Percentiles rank a stretch among this genome's conserved stretches.
phyloP scores from a whole-genome alignment of 1,284 basidiomycete species.

The Exobasidium cylindrosporum region DNA sequence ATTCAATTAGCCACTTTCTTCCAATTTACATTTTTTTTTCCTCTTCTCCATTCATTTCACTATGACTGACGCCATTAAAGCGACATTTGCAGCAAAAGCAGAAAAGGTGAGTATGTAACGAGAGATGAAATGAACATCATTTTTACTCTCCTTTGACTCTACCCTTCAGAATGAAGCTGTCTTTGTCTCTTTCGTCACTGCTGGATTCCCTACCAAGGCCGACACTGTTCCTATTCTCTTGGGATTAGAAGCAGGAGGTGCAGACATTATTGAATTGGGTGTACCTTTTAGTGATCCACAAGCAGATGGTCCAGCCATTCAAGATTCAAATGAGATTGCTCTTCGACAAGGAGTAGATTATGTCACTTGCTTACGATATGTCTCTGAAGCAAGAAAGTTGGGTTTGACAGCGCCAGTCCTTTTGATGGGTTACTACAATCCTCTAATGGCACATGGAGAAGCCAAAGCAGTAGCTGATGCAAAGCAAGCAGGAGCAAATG shows the following conservation, averaged over 20 bases:
- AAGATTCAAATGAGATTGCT: slow-evolving; percentile 79
- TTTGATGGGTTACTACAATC: slow-evolving; percentile 78
- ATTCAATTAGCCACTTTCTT: no score
- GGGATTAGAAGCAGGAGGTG: slow-evolving; percentile 85
- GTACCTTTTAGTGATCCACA: slow-evolving; percentile 93
- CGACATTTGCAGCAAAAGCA: slow-evolving; percentile 41
- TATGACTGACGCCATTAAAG: slow-evolving; percentile 47
- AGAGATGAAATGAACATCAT: slow-evolving; percentile 29
- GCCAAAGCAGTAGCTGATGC: slow-evolving; percentile 88
- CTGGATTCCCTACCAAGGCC: slow-evolving; percentile 48
- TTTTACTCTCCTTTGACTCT: background rate
- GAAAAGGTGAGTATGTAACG: slow-evolving; percentile 27
- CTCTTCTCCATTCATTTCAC: slow-evolving; percentile 5
- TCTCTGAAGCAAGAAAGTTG: slow-evolving; percentile 73
- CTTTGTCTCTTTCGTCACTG: slow-evolving; percentile 53
- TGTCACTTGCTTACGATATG: slow-evolving; percentile 64
- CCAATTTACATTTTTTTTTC: no score
- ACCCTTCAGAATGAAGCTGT: slow-evolving; percentile 44
- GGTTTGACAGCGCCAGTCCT: slow-evolving; percentile 83
- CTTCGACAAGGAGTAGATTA: slow-evolving; percentile 48
- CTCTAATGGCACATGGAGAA: slow-evolving; percentile 89
- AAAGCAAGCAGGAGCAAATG: slow-evolving; percentile 83
- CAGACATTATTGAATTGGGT: slow-evolving; percentile 93
- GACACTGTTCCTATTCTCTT: slow-evolving; percentile 85
- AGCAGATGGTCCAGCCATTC: slow-evolving; percentile 83